A percentile compares a stretch with the other conserved stretches of the same genome.
phyloP scores from a whole-genome alignment of 768 basidiomycete genomes.

The Podaxis rugospora region DNA sequence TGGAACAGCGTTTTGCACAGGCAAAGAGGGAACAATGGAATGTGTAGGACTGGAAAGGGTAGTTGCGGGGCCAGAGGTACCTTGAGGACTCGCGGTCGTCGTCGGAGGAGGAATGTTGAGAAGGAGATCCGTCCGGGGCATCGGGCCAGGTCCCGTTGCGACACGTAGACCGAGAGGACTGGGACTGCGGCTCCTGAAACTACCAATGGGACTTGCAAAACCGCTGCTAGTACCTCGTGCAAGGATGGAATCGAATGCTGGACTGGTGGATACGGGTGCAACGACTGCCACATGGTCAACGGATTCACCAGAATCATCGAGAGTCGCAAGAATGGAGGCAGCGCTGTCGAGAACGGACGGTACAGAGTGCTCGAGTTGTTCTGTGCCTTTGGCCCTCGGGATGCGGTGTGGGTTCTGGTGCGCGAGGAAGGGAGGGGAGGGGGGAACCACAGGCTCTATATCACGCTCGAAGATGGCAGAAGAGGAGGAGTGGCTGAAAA shows the following conservation, averaged over 20 bases:
- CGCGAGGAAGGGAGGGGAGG: constrained; percentile 26
- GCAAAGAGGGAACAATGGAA: background rate
- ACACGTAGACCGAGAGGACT: constrained; percentile 43
- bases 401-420: constrained; percentile 67
- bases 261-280: constrained; percentile 35
- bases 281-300: constrained; percentile 61
- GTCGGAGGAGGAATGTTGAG: constrained; percentile 38
- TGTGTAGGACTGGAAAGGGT: constrained; percentile 2
- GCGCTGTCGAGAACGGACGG: constrained; percentile 86
- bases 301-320: constrained; percentile 35
- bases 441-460: constrained; percentile 62
- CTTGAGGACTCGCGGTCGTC: background rate
- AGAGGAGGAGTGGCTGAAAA: constrained; percentile 61
- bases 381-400: constrained; percentile 66
- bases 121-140: constrained; percentile 37
- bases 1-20: constrained; percentile 1
- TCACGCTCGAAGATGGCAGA: constrained; percentile 93
- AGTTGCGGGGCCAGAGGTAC: constrained; percentile 11
- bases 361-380: constrained; percentile 72
- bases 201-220: constrained; percentile 65
- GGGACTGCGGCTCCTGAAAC: constrained; percentile 62
- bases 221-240: constrained; percentile 38
- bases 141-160: constrained; percentile 15
- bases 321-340: constrained; percentile 59
- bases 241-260: constrained; percentile 13